Percentiles rank a stretch among this genome's conserved stretches.
phyloP scores from a whole-genome alignment of 2,329 filamentous ascomycete genomes.

The Elsinoe necatrix region DNA sequence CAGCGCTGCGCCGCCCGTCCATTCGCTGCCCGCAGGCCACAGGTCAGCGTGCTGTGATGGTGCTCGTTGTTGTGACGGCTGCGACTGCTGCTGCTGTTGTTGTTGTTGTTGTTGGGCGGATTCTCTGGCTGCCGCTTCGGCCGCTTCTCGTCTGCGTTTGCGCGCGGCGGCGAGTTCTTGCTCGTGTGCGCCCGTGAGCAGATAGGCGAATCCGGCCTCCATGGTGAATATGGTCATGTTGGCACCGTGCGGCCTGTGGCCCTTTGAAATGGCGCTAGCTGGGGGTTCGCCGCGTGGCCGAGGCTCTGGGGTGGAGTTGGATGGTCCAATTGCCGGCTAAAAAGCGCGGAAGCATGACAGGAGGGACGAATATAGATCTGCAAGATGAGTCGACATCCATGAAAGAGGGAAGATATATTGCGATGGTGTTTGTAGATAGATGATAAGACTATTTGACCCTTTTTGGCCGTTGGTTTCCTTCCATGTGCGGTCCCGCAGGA shows the following conservation, averaged over 20 bases:
- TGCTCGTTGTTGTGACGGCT: not conserved
- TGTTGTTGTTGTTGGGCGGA: not conserved
- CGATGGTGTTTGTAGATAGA: not conserved
- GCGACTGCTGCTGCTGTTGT: not conserved
- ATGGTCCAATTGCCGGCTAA: not conserved
- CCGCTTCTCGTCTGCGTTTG: constrained; percentile 3
- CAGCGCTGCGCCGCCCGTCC: not conserved
- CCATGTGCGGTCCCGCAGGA: not conserved
- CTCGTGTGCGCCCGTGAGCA: constrained; percentile 10
- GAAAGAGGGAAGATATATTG: not conserved
- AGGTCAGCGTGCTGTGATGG: not conserved
- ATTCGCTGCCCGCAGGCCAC: constrained; percentile 1
- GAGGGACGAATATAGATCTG: not conserved
- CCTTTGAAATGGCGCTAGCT: not conserved
- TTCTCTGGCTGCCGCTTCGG: not conserved
- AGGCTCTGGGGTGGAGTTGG: not conserved
- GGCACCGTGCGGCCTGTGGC: not conserved
- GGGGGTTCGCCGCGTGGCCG: constrained; percentile 1
- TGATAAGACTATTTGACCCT: not conserved
- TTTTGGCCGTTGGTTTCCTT: not conserved
- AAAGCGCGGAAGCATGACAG: not conserved
- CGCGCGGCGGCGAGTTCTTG: constrained; percentile 1
- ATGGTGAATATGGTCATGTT: constrained; percentile 11
- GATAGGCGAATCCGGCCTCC: constrained; percentile 14
- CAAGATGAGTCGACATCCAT: not conserved